phyloP scores from a whole-genome alignment of 768 basidiomycete genomes.

The Lactarius indigo region DNA sequence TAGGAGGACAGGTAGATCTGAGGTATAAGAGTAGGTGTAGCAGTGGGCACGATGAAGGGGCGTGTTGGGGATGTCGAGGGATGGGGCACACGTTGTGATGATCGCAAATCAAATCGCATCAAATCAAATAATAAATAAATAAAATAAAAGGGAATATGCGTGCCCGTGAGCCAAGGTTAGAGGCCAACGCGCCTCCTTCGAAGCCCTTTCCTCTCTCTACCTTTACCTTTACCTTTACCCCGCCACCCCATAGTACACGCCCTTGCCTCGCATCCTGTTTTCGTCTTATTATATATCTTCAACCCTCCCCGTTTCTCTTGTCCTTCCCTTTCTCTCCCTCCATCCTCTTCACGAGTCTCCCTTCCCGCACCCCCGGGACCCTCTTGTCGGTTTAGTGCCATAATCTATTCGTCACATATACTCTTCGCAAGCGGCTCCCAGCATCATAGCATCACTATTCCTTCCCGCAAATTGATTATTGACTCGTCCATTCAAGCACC shows the following conservation, averaged over 20 bases:
- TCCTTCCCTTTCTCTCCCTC: conserved; percentile 3
- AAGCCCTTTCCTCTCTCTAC: conserved; percentile 32
- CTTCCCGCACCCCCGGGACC: conserved; percentile 26
- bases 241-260: conserved; percentile 33
- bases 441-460: conserved; percentile 39
- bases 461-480: conserved; percentile 48
- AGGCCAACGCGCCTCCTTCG: not conserved
- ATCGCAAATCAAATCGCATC: conserved; percentile 1
- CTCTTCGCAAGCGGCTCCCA: conserved; percentile 30
- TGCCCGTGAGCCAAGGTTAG: too few relatives aligned
- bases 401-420: conserved; percentile 26
- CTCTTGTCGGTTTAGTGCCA: conserved; percentile 33
- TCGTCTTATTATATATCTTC: conserved; percentile 21
- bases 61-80: conserved; percentile 20
- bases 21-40: not conserved
- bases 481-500: conserved; percentile 40
- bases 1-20: not conserved
- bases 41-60: conserved; percentile 12
- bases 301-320: not conserved
- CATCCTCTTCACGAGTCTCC: conserved; percentile 20
- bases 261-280: conserved; percentile 17
- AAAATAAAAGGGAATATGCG: too few relatives aligned
- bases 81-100: conserved; percentile 64
- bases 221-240: conserved; percentile 56
- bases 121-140: conserved; percentile 1